phyloP scores from a whole-genome alignment of 202 grass and related monocot species.

The Alloteropsis angusta region DNA sequence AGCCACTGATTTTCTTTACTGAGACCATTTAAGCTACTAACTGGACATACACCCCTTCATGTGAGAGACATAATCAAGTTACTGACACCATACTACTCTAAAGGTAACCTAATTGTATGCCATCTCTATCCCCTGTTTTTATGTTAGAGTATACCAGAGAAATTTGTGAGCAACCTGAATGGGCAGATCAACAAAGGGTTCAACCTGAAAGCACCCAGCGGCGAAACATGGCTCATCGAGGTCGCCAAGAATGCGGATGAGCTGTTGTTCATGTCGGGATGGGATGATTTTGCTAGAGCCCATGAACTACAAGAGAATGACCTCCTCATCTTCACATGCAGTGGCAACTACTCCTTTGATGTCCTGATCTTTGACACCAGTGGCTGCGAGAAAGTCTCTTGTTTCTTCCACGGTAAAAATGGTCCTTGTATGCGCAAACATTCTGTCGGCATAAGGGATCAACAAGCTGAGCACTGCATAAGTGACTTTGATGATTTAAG shows the following conservation, averaged over 20 bases:
- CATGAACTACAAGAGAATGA: constrained; percentile 41
- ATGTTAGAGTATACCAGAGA: constrained; percentile 37
- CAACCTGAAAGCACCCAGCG: constrained; percentile 31
- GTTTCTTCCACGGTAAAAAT: constrained; percentile 20
- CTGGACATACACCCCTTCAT: neutral
- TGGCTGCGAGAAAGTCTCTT: constrained; percentile 26
- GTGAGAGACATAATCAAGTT: neutral
- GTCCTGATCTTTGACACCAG: constrained; percentile 37
- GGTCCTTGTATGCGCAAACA: neutral
- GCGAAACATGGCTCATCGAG: constrained; percentile 21
- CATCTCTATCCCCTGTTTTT: neutral
- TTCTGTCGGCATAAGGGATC: neutral
- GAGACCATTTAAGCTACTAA: neutral
- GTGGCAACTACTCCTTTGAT: constrained; percentile 29
- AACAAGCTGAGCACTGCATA: neutral
- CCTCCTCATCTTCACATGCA: constrained; percentile 39
- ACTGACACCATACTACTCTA: neutral
- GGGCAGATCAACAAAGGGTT: constrained; percentile 3
- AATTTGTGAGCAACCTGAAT: constrained; percentile 24
- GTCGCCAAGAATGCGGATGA: constrained; percentile 16
- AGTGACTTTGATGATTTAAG: neutral
- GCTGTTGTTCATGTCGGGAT: constrained; percentile 23
- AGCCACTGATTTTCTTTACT: neutral
- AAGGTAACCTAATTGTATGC: neutral
- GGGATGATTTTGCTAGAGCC: constrained; percentile 47